These are phyloP conservation scores for Polysphondylium violaceum DNA, from an alignment of 78 protist genomes.

Conservation along the genomic window DNA sequence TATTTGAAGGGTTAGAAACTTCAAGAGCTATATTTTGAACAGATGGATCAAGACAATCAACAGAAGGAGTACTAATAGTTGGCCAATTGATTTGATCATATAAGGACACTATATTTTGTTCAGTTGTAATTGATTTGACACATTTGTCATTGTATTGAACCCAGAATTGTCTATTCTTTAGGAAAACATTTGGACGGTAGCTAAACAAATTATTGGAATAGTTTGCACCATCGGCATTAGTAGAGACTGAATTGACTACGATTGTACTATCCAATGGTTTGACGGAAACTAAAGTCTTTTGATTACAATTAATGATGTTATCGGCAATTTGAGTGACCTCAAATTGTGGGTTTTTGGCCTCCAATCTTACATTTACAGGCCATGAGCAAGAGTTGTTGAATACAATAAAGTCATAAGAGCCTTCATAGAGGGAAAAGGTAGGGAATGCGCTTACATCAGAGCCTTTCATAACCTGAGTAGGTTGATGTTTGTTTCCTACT, in stretches of 20 bases:
- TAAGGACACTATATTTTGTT: too few relatives aligned
- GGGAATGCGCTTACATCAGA: background rate
- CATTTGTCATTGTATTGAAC: background rate
- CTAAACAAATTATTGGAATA: background rate
- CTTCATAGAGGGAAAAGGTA: background rate
- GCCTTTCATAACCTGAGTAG: background rate
- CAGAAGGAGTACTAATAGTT: background rate
- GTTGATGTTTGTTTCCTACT: background rate
- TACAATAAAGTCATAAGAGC: background rate
- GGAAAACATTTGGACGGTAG: background rate
- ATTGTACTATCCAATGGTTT: background rate
- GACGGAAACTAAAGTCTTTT: background rate
- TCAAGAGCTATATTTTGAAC: background rate
- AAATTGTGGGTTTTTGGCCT: background rate
- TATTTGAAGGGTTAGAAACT: background rate
- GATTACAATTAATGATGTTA: background rate
- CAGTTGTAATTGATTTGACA: background rate
- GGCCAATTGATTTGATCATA: background rate
- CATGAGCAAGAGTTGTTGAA: background rate
- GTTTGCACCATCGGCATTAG: background rate
- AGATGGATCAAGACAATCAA: background rate
- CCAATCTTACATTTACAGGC: background rate
- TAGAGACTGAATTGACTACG: background rate
- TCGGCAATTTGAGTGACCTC: background rate
- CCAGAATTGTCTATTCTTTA: background rate